Base-by-base conservation (phyloP, 163 green algal species). In the Volvox carteri region DNA sequence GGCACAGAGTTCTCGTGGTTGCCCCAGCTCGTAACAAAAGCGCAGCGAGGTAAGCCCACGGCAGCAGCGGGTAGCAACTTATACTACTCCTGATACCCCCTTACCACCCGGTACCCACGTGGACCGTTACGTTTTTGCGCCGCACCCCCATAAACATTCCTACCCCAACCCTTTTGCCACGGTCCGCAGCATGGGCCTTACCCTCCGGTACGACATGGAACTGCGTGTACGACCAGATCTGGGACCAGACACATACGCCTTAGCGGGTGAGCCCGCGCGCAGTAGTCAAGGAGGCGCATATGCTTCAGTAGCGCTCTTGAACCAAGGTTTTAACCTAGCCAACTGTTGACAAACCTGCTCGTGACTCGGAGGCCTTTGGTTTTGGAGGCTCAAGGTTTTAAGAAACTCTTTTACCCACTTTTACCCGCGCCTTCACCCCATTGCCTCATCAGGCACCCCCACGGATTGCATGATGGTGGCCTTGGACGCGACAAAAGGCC, bases 401-500 rank as follows among this genome's bases (percentile, higher is more conserved):
- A n/a, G n/a, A n/a, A n/a, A n/a, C n/a, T n/a, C n/a, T n/a, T n/a
- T n/a, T n/a, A n/a, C n/a, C n/a, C n/a, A n/a, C n/a, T n/a, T n/a
- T n/a, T n/a, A n/a, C n/a, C n/a, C n/a, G n/a, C n/a, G n/a, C n/a
- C n/a, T n/a, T n/a, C n/a, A n/a, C n/a, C n/a, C n/a, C n/a, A n/a
- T 28, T 11, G n/a, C 6, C 21, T 12, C 67, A 6, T 0, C 84
- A 89, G 84, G 84, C 52, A 89, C 84, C 37, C 84, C 84, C 52
- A 84, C 84, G 16, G 84, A 89, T 39, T 89, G 84, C 84, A 84
- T 89, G 70, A 83, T 89, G 70, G 84, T 84, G n/a, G 70, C 84
- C 4, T 70, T 89, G 70, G 84, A 89, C 70, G 52, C 70, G 39
- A 84, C 84, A 50, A 74, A 84, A 70, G 84, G 84, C 52, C 68